These are phyloP conservation scores for Ascosphaera aggregata DNA, from an alignment of 2,329 filamentous ascomycete species.

Conservation along the genomic window DNA sequence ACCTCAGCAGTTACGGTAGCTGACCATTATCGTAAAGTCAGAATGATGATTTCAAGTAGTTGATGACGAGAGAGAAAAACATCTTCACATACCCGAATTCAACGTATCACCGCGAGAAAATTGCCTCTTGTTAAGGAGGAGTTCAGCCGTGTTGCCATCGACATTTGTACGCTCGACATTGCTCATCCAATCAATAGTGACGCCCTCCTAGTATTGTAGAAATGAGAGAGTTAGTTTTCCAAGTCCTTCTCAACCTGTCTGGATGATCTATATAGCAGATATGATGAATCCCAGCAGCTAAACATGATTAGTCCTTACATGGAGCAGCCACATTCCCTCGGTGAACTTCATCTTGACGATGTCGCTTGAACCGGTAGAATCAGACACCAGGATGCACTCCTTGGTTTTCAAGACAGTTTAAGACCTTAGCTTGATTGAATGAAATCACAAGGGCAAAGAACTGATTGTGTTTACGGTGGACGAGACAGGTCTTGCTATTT, in stretches of 20 bases:
- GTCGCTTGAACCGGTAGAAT: neutral
- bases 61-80: too few species aligned
- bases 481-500: neutral
- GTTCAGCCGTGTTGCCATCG: conserved; percentile 12
- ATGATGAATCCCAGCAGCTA: too few species aligned
- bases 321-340: conserved; percentile 1
- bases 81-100: conserved; percentile 16
- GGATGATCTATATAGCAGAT: too few species aligned
- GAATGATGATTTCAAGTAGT: too few species aligned
- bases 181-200: conserved; percentile 19
- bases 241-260: too few species aligned
- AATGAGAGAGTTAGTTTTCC: neutral
- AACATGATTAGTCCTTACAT: too few species aligned
- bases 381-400: too few species aligned
- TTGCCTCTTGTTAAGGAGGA: conserved; percentile 17
- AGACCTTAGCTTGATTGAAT: neutral
- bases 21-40: too few species aligned
- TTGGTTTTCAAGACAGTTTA: neutral
- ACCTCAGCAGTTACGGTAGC: conserved; percentile 14
- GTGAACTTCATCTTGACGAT: neutral
- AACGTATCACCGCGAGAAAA: conserved; percentile 17
- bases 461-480: neutral
- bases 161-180: conserved; percentile 15
- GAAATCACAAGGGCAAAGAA: neutral
- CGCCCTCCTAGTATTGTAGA: conserved; percentile 10